These are phyloP conservation scores for Prunus mume DNA, from an alignment of 306 rosid species.

Conservation along the genomic window DNA sequence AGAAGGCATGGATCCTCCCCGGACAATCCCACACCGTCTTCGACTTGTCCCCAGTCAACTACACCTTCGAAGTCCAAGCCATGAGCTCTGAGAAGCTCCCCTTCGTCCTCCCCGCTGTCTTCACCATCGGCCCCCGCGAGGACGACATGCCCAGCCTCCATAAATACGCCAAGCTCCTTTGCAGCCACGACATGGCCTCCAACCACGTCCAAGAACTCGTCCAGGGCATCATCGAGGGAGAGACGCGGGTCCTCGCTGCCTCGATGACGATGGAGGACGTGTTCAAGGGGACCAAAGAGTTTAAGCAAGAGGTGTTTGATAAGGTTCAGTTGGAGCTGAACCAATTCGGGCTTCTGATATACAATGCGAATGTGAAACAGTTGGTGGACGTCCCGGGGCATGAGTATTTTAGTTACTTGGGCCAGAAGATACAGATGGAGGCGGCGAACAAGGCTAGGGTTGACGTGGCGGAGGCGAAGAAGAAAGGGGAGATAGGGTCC, in stretches of 20 bases:
- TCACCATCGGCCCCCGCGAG: conserved; percentile 48
- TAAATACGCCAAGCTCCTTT: conserved; percentile 43
- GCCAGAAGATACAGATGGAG: conserved; percentile 59
- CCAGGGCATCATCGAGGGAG: conserved; percentile 51
- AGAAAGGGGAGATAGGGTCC: conserved; percentile 32
- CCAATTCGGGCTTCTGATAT: conserved; percentile 57
- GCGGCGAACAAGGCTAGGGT: conserved; percentile 54
- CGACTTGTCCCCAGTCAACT: conserved; percentile 55
- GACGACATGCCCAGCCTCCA: conserved; percentile 24
- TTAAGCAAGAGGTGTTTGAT: conserved; percentile 48
- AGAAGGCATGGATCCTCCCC: conserved; percentile 47
- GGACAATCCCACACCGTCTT: conserved; percentile 28
- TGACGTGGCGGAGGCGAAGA: conserved; percentile 24
- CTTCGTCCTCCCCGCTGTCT: conserved; percentile 56
- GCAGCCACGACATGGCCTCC: conserved; percentile 36
- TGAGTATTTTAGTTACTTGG: conserved; percentile 56
- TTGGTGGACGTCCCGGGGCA: conserved; percentile 49
- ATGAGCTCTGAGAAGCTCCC: conserved; percentile 69
- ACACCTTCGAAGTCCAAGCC: conserved; percentile 64
- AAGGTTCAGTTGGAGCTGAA: conserved; percentile 55
- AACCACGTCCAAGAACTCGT: conserved; percentile 47
- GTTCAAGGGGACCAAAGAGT: conserved; percentile 34
- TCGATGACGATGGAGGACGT: conserved; percentile 58
- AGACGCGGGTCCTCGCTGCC: conserved; percentile 54
- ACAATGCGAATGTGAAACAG: conserved; percentile 60